phyloP scores from a whole-genome alignment of 164 flowering plant species.

The Pachysandra terminalis region DNA sequence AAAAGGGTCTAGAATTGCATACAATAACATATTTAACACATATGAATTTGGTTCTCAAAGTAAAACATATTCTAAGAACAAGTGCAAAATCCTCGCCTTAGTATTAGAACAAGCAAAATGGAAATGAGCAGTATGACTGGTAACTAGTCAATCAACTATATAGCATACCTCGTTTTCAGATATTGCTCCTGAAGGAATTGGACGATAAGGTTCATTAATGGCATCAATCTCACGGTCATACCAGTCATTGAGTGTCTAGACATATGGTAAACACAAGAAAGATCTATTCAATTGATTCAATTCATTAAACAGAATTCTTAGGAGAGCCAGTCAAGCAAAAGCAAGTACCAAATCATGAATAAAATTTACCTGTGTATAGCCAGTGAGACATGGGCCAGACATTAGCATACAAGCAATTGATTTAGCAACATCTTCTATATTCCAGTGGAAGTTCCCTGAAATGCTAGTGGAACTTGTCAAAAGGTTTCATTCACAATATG shows the following conservation, averaged over 20 bases:
- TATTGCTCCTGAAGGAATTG: conserved; percentile 92
- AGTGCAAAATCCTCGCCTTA: not conserved
- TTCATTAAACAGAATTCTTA: not conserved
- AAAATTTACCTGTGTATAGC: conserved; percentile 79
- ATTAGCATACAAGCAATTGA: conserved; percentile 84
- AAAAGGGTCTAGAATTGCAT: too few species aligned
- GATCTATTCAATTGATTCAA: not conserved
- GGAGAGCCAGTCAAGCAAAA: conserved; percentile 6
- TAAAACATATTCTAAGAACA: not conserved
- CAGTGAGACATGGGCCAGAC: conserved; percentile 95
- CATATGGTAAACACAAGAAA: conserved; percentile 5
- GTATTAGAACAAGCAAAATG: not conserved
- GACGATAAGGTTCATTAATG: conserved; percentile 86
- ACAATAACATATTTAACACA: too few species aligned
- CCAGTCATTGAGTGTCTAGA: conserved; percentile 91
- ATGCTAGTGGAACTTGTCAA: conserved; percentile 4
- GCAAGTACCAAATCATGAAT: not conserved
- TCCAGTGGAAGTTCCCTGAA: conserved; percentile 96
- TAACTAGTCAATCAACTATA: not conserved
- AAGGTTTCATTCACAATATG: not conserved
- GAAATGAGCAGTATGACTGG: not conserved
- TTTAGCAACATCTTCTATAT: conserved; percentile 81
- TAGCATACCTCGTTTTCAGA: conserved; percentile 72
- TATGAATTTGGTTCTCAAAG: too few species aligned
- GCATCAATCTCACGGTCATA: conserved; percentile 96